A percentile compares a stretch with the other conserved stretches of the same genome.
Evolutionary conservation across 805 yeast genomes (phyloP).

Genomic region (Monosporozyma unispora): DNA sequence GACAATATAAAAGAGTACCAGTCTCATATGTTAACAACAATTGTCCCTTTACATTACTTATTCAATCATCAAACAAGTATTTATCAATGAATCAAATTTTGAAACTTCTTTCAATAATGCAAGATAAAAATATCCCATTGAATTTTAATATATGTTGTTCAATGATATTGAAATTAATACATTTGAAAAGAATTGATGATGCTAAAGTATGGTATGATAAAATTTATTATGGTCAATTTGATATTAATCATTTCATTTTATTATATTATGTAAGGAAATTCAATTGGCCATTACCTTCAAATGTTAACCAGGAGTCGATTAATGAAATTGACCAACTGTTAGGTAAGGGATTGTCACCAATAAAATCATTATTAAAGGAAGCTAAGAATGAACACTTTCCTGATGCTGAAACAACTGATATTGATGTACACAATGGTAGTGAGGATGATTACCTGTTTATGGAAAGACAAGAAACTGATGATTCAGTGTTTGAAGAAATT

Average conservation of each 20-base stretch:
- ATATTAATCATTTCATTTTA: constrained; percentile 15
- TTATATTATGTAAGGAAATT: constrained; percentile 6
- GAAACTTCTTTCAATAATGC: constrained; percentile 18
- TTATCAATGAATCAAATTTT: constrained; percentile 14
- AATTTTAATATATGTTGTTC: constrained; percentile 21
- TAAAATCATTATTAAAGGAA: neutral
- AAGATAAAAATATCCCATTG: constrained; percentile 12
- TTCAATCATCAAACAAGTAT: constrained; percentile 18
- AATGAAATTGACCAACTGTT: neutral
- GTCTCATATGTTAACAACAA: constrained; percentile 1
- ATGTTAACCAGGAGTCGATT: neutral
- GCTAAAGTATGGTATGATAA: constrained; percentile 26
- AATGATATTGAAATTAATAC: constrained; percentile 17
- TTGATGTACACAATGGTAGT: neutral
- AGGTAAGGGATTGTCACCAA: neutral
- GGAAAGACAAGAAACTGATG: neutral
- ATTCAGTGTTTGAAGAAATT: neutral
- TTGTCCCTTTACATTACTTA: constrained; percentile 22
- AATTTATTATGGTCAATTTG: constrained; percentile 17
- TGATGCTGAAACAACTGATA: neutral
- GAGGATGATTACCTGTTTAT: neutral
- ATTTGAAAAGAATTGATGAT: constrained; percentile 11
- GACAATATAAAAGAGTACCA: neutral
- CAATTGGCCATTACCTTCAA: neutral
- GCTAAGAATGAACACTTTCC: too few relatives aligned